Percentiles rank a stretch among this genome's conserved stretches.
These are phyloP conservation scores for Wickerhamomyces queroliae DNA, from an alignment of 805 yeast species.

Conservation along the genomic window DNA sequence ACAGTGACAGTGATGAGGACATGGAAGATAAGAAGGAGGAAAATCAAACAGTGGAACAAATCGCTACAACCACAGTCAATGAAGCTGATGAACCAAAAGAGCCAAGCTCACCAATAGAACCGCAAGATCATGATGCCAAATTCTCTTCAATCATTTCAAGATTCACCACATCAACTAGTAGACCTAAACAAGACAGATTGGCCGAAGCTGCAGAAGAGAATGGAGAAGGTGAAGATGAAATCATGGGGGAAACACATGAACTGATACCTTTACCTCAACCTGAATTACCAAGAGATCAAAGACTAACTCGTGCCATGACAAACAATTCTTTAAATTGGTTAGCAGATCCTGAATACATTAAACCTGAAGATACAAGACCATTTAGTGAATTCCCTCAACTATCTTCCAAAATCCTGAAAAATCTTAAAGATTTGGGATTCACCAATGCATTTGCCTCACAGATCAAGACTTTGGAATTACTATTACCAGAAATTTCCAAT, in stretches of 20 bases:
- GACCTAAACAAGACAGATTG: conserved; percentile 7
- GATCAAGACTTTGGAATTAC: conserved; percentile 52
- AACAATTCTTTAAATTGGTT: conserved; percentile 56
- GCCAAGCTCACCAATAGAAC: conserved; percentile 6
- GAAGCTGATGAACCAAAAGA: conserved; percentile 9
- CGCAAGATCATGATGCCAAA: conserved; percentile 28
- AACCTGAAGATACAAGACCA: conserved; percentile 38
- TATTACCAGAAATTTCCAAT: conserved; percentile 37
- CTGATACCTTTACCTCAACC: conserved; percentile 87
- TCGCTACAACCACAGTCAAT: conserved; percentile 9
- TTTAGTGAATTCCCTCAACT: conserved; percentile 42
- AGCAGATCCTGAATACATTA: conserved; percentile 52
- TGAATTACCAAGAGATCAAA: conserved; percentile 48
- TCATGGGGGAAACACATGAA: conserved; percentile 30
- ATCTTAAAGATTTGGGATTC: conserved; percentile 42
- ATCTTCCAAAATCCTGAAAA: conserved; percentile 35
- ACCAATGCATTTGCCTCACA: conserved; percentile 73
- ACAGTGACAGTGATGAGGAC: conserved; percentile 8
- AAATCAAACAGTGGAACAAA: conserved; percentile 12
- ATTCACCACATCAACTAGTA: conserved; percentile 38
- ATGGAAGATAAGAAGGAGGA: conserved; percentile 5
- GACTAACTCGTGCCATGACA: conserved; percentile 28
- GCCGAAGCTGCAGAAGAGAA: conserved; percentile 15
- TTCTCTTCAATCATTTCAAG: conserved; percentile 48
- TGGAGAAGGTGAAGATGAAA: conserved; percentile 21